These are phyloP conservation scores for Ganoderma lucidum DNA, from an alignment of 1,284 basidiomycete genomes.

Conservation along the genomic window DNA sequence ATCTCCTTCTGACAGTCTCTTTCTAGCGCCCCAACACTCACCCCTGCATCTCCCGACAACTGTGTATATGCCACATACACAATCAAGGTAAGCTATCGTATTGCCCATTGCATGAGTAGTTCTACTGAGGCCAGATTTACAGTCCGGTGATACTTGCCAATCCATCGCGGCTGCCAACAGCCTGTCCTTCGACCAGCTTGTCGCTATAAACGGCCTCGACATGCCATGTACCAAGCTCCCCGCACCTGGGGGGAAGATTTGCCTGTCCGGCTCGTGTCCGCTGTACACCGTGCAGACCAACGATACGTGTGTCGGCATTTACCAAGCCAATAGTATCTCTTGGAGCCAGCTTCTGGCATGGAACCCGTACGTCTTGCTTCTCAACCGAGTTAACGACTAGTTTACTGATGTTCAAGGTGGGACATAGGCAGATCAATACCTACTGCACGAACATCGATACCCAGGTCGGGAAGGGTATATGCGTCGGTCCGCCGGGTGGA, in stretches of 20 bases:
- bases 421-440: background rate
- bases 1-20: background rate
- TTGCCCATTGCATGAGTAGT: background rate
- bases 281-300: conserved; percentile 22
- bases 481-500: conserved; percentile 20
- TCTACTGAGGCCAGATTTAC: background rate
- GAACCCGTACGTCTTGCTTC: conserved; percentile 14
- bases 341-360: conserved; percentile 20
- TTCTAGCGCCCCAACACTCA: background rate
- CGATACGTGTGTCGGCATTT: conserved; percentile 21
- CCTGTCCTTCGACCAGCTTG: background rate
- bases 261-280: conserved; percentile 17
- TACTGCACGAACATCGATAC: conserved; percentile 9
- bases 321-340: conserved; percentile 3
- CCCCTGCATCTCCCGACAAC: background rate
- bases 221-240: background rate
- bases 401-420: background rate
- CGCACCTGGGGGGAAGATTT: conserved; percentile 8
- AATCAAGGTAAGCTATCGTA: background rate
- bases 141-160: background rate
- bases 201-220: background rate
- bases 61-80: background rate
- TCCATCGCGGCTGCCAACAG: background rate
- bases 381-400: background rate
- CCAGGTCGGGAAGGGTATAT: conserved; percentile 18